Percentiles rank a stretch among this genome's conserved stretches.
Evolutionary conservation across 805 yeast genomes (phyloP).

Genomic region (Sugiyamaella mastotermitis): DNA sequence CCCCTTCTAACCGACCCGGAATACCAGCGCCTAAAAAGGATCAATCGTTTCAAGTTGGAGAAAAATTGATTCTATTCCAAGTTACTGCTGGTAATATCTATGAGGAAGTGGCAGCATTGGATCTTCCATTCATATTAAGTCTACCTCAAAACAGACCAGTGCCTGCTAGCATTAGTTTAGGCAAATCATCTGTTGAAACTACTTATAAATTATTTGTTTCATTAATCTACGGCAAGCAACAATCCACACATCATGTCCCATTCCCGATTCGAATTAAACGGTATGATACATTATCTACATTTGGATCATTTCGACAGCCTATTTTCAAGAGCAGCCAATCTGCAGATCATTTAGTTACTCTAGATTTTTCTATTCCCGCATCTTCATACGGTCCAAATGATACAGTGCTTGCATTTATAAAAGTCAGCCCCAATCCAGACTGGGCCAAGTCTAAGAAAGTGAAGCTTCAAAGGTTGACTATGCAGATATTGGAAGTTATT

Average conservation of each 20-base stretch:
- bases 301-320: conserved; percentile 31
- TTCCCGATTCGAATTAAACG: conserved; percentile 33
- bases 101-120: conserved; percentile 28
- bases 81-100: conserved; percentile 17
- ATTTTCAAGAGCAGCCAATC: conserved; percentile 22
- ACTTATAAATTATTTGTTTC: conserved; percentile 31
- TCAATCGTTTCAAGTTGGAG: conserved; percentile 32
- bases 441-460: conserved; percentile 32
- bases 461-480: conserved; percentile 29
- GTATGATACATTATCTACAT: conserved; percentile 35
- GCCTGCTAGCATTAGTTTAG: conserved; percentile 31
- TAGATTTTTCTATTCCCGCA: conserved; percentile 29
- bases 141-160: conserved; percentile 29
- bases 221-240: conserved; percentile 20
- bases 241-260: conserved; percentile 18
- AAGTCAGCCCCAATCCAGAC: conserved; percentile 32
- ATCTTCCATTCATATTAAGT: conserved; percentile 34
- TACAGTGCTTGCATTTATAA: conserved; percentile 24
- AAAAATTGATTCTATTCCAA: conserved; percentile 23
- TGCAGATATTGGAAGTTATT: conserved; percentile 33
- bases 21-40: conserved; percentile 28
- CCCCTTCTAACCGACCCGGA: conserved; percentile 30
- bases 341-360: conserved; percentile 31
- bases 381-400: conserved; percentile 38
- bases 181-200: conserved; percentile 28